Evolutionary conservation across 208 protist genomes (phyloP).

Genomic region (Tritrichomonas foetus): DNA sequence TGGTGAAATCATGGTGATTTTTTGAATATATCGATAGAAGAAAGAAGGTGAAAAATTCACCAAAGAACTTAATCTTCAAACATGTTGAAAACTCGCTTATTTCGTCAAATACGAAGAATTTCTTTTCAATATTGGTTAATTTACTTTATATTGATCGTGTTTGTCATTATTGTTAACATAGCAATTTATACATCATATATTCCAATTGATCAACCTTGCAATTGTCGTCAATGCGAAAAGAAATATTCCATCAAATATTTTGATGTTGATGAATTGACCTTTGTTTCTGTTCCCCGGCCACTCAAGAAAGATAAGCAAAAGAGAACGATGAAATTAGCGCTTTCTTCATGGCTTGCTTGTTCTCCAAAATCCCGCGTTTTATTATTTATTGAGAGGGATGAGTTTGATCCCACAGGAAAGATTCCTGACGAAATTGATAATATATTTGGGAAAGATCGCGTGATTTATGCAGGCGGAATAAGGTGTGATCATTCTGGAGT

Average conservation of each 20-base stretch:
- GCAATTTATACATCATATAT: no score
- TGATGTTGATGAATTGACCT: neutral
- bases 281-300: conserved; percentile 1
- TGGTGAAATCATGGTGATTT: no score
- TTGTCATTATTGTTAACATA: no score
- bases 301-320: neutral
- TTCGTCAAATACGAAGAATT: no score
- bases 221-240: no score
- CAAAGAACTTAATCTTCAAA: no score
- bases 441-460: neutral
- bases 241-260: neutral
- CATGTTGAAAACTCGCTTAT: no score
- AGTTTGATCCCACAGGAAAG: neutral
- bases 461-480: neutral
- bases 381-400: neutral
- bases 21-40: no score
- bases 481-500: neutral
- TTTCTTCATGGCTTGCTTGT: neutral
- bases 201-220: no score
- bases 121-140: no score
- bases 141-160: no score
- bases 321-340: neutral
- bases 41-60: no score
- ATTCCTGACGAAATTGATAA: neutral
- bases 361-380: neutral